Percentiles rank a stretch among this genome's conserved stretches.
These are phyloP conservation scores for Rhizophagus prolifer DNA, from an alignment of 192 early-diverging fungal genomes.

Conservation along the genomic window DNA sequence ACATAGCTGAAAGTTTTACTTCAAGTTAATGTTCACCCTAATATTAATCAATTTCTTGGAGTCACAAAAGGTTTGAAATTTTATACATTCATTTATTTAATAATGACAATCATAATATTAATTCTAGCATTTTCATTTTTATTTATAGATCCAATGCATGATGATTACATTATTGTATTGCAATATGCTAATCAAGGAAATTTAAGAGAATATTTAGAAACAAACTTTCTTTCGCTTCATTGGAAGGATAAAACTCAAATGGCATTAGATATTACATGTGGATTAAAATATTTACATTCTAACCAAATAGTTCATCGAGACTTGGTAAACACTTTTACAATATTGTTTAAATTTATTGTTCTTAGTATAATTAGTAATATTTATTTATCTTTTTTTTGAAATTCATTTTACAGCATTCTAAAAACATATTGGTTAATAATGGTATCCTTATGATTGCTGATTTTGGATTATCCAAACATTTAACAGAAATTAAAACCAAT, in stretches of 20 bases:
- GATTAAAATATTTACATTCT: neutral
- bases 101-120: too few species aligned
- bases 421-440: slow-evolving; percentile 19
- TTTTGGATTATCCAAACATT: slow-evolving; percentile 1
- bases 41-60: neutral
- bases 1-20: too few species aligned
- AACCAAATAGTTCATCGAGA: slow-evolving; percentile 3
- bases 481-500: neutral
- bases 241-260: neutral
- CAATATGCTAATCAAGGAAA: slow-evolving; percentile 12
- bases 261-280: neutral
- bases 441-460: slow-evolving; percentile 8
- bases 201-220: slow-evolving; percentile 13
- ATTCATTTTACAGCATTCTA: slow-evolving; percentile 15
- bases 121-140: too few species aligned
- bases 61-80: neutral
- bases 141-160: neutral
- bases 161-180: neutral
- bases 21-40: neutral
- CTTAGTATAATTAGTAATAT: neutral
- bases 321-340: neutral
- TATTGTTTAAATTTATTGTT: neutral
- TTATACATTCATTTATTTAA: too few species aligned
- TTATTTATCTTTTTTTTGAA: too few species aligned
- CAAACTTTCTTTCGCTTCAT: neutral